phyloP scores from a whole-genome alignment of 305 asterid genomes.

The Nicotiana rustica region DNA sequence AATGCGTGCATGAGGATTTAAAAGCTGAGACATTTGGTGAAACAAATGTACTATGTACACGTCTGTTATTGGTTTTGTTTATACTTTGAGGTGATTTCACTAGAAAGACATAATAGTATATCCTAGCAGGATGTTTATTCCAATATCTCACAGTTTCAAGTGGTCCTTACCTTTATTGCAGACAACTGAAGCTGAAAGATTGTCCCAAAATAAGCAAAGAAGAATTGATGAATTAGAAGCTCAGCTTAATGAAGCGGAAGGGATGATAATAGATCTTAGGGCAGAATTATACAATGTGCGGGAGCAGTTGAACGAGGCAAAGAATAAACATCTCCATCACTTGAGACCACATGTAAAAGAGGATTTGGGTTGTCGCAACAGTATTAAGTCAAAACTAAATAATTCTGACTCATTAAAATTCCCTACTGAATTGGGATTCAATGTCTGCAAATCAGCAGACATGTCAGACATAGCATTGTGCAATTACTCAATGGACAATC shows the following conservation, averaged over 20 bases:
- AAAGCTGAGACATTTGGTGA: constrained; percentile 16
- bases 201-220: constrained; percentile 47
- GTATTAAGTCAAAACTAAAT: constrained; percentile 17
- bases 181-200: constrained; percentile 57
- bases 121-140: constrained; percentile 7
- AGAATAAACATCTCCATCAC: constrained; percentile 40
- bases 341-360: constrained; percentile 39
- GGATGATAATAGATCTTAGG: constrained; percentile 68
- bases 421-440: constrained; percentile 41
- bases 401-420: constrained; percentile 39
- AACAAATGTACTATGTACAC: background rate
- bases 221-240: constrained; percentile 67
- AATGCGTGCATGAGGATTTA: background rate
- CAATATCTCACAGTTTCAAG: background rate
- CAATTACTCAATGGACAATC: constrained; percentile 38
- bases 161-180: constrained; percentile 45
- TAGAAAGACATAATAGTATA: constrained; percentile 19
- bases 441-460: constrained; percentile 31
- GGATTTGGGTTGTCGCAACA: constrained; percentile 5
- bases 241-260: constrained; percentile 88
- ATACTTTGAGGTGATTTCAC: constrained; percentile 5
- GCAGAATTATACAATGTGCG: constrained; percentile 56
- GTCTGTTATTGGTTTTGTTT: too few relatives aligned
- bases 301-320: constrained; percentile 52
- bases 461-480: constrained; percentile 28